These are phyloP conservation scores for Diplodia seriata DNA, from an alignment of 2,329 filamentous ascomycete species.

Conservation along the genomic window DNA sequence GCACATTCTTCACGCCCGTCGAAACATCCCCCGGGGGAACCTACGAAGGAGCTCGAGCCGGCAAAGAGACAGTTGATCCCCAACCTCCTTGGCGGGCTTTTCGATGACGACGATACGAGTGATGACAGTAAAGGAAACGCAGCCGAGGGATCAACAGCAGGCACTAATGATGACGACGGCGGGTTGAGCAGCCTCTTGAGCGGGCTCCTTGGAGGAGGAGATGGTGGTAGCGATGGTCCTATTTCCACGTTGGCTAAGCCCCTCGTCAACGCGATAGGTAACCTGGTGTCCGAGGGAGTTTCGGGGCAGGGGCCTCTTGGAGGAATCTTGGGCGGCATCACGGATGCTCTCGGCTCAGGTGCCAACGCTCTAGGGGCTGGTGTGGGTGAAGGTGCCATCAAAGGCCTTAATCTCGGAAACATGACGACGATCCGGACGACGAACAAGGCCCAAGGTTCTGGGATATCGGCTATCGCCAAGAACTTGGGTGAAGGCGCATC, in stretches of 20 bases:
- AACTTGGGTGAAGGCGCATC: slow-evolving; percentile 23
- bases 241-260: slow-evolving; percentile 10
- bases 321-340: slow-evolving; percentile 8
- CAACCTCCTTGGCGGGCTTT: not conserved
- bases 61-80: slow-evolving; percentile 7
- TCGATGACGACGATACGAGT: not conserved
- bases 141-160: not conserved
- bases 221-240: not conserved
- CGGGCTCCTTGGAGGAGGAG: slow-evolving; percentile 7
- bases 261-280: not conserved
- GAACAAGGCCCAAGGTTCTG: not conserved
- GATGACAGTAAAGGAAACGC: not conserved
- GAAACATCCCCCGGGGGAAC: not conserved
- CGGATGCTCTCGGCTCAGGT: slow-evolving; percentile 1
- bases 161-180: not conserved
- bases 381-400: slow-evolving; percentile 25
- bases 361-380: slow-evolving; percentile 26
- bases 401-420: slow-evolving; percentile 7
- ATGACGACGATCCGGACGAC: slow-evolving; percentile 2
- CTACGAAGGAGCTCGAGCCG: not conserved
- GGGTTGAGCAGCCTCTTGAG: not conserved
- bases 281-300: slow-evolving; percentile 10
- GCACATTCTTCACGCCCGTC: not conserved
- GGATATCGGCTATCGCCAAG: slow-evolving; percentile 13
- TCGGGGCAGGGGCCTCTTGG: slow-evolving; percentile 2